Evolutionary conservation across 176 grass and related monocot genomes (phyloP).

Genomic region (Triticum timopheevii): DNA sequence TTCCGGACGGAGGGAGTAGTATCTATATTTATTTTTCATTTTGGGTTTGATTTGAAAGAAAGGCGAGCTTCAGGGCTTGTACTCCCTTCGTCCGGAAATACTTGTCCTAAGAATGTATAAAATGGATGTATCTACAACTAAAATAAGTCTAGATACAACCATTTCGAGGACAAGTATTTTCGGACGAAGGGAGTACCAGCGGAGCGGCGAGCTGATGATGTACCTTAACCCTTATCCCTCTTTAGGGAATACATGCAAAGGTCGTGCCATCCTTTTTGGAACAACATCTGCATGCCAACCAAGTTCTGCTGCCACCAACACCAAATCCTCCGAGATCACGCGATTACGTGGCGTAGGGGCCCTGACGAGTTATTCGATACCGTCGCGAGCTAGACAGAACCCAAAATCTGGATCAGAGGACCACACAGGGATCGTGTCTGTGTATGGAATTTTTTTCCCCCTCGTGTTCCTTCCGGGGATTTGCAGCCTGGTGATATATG

Average conservation of each 20-base stretch:
- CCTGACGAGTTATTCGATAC: neutral
- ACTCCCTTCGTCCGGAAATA: neutral
- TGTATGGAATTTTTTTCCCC: neutral
- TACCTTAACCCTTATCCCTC: neutral
- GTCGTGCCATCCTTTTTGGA: neutral
- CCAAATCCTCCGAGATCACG: neutral
- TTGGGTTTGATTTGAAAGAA: neutral
- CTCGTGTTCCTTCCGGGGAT: neutral
- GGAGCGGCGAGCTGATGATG: too few species aligned
- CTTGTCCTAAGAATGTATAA: too few species aligned
- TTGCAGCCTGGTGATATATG: neutral
- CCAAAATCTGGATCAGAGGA: neutral
- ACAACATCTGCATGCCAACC: neutral
- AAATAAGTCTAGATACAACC: too few species aligned
- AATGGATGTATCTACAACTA: too few species aligned
- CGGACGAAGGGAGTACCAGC: too few species aligned
- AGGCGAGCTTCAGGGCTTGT: neutral
- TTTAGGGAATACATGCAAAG: neutral
- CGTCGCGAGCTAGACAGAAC: neutral
- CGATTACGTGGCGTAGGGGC: neutral
- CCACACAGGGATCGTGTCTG: neutral
- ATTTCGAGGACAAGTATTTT: too few species aligned
- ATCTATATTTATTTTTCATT: too few species aligned
- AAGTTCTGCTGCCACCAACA: too few species aligned
- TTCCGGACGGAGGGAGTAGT: too few species aligned